Base-by-base conservation (phyloP, 1,284 basidiomycete species). In the Dichomitus squalens region DNA sequence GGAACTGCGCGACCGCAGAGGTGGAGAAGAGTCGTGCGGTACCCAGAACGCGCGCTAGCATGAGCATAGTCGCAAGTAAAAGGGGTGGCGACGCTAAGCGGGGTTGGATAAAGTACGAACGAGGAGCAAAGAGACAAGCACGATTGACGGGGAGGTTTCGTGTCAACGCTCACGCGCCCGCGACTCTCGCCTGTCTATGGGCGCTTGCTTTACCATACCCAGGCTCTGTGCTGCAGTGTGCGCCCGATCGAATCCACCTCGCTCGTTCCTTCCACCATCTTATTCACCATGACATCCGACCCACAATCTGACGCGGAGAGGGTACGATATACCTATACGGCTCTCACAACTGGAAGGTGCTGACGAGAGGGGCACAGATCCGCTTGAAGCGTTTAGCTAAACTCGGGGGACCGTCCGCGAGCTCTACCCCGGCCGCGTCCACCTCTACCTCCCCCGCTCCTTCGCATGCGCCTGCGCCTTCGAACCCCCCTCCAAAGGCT, bases 351-450 rank as follows among this genome's bases (percentile, higher is more conserved):
- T 21, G 5, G 12, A 31, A 5, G 25, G 16, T 20, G 33, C 49
- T 60, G 34, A 60, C 9, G 14, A 18, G 14, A 18, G 4, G 7
- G 9, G 33, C 50, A 29, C 70, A 96, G 93, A 94, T 96, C 69
- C 91, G 93, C 64, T 75, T 92, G 71, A 95, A 95, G 75, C 85
- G 93, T 58, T 80, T 96, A 39, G 93, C 90, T 43, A 90, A 89
- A 69, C 79, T 95, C 25, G 88, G 90, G 67, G 65, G 67, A 41
- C 74, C 71, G 33, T 66, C 74, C 50, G 69, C 79, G 49, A 71
- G 67, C 33, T 61, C 75, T 25, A 60, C 74, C 39, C 63, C 75
- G 2, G 61, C 65, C n/a, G 70, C 73, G 57, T 59, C 72, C 52
- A 41, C 73, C 64, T 55, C 51, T 12, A 48, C 63, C 34, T 54